Evolutionary conservation across 495 filamentous ascomycete species (phyloP).

Genomic region (Lentithecium fluviatile): DNA sequence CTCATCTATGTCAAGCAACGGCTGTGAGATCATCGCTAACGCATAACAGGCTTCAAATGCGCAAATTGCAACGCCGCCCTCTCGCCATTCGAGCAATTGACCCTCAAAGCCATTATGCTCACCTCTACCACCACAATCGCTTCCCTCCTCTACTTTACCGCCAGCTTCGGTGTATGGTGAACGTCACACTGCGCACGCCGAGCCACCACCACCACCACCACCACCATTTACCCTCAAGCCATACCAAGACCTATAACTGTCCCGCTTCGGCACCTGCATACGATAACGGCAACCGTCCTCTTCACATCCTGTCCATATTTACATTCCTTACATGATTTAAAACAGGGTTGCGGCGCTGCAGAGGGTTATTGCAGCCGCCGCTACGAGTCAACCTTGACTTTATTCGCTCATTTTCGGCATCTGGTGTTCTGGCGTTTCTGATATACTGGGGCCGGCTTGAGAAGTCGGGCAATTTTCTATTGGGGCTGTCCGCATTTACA

Average conservation of each 20-base stretch:
- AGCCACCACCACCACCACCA: neutral
- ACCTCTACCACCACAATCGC: constrained; percentile 75
- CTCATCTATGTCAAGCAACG: neutral
- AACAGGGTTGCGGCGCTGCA: constrained; percentile 4
- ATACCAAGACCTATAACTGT: neutral
- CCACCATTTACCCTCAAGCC: neutral
- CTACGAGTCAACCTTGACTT: neutral
- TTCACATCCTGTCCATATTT: constrained; percentile 13
- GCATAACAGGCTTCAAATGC: constrained; percentile 52
- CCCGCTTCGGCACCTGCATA: constrained; percentile 8
- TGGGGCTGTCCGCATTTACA: no score
- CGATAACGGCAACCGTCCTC: constrained; percentile 7
- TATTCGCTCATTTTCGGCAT: neutral
- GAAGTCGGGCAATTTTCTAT: no score
- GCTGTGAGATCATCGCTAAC: constrained; percentile 6
- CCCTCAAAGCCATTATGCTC: constrained; percentile 67
- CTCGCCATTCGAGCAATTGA: constrained; percentile 61
- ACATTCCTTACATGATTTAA: constrained; percentile 23
- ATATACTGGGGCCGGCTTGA: no score
- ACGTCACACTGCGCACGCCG: neutral
- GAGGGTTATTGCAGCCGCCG: neutral
- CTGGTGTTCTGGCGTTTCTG: constrained; percentile 4
- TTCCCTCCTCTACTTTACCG: constrained; percentile 88
- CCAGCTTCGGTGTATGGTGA: constrained; percentile 62
- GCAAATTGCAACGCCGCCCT: constrained; percentile 69